These are phyloP conservation scores for Phytophthora hybrid DNA, from an alignment of 352 stramenopile genomes.

Conservation along the genomic window DNA sequence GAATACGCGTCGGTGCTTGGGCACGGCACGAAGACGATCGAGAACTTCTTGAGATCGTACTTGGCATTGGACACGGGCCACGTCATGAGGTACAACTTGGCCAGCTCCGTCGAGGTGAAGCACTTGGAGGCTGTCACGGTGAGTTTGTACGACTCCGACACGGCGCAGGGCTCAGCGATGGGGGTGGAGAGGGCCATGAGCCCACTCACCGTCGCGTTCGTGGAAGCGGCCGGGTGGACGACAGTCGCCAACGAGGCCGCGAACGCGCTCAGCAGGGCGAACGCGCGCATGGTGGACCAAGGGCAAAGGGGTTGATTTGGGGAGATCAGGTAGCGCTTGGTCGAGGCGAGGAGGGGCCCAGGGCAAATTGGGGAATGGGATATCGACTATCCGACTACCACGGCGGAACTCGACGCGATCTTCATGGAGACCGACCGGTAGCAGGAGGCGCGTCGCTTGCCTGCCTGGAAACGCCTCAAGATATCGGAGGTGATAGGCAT, in stretches of 20 bases:
- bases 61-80: conserved; percentile 22
- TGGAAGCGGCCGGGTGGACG: background rate
- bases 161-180: background rate
- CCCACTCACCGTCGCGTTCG: background rate
- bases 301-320: background rate
- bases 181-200: background rate
- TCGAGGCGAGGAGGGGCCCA: background rate
- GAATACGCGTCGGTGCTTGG: background rate
- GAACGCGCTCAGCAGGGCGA: conserved; percentile 5
- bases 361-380: background rate
- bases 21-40: background rate
- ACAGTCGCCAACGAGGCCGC: background rate
- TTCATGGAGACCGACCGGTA: background rate
- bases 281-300: background rate
- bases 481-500: background rate
- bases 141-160: conserved; percentile 4
- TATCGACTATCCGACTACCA: background rate
- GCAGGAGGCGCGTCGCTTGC: background rate
- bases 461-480: background rate
- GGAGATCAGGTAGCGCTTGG: background rate
- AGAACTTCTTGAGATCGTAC: conserved; percentile 6
- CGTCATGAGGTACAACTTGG: background rate
- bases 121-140: conserved; percentile 9
- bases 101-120: background rate
- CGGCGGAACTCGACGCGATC: background rate